phyloP scores from a whole-genome alignment of 495 filamentous ascomycete genomes.

The Talaromyces wortmannii region DNA sequence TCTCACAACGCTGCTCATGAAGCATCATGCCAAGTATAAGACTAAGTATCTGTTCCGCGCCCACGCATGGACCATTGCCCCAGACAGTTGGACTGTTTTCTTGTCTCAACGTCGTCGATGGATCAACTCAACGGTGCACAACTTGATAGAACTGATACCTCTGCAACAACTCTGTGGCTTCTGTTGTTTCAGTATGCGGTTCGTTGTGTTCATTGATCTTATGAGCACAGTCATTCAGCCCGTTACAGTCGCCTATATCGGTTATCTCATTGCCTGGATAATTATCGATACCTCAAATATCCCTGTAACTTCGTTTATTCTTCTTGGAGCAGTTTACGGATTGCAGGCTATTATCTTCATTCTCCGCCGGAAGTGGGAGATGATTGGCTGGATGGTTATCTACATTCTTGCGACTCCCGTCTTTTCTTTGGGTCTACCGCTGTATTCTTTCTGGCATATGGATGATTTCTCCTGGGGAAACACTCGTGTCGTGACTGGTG shows the following conservation, averaged over 20 bases:
- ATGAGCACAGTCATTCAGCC: slow-evolving; percentile 88
- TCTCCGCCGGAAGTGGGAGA: slow-evolving; percentile 92
- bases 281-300: slow-evolving; percentile 51
- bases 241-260: slow-evolving; percentile 85
- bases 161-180: slow-evolving; percentile 94
- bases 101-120: slow-evolving; percentile 96
- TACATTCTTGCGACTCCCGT: slow-evolving; percentile 90
- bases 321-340: slow-evolving; percentile 92
- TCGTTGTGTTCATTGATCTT: slow-evolving; percentile 92
- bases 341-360: slow-evolving; percentile 97
- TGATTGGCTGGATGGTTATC: slow-evolving; percentile 98
- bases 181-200: slow-evolving; percentile 99
- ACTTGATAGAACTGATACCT: slow-evolving; percentile 91
- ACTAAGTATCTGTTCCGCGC: slow-evolving; percentile 93
- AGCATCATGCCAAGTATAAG: slow-evolving; percentile 88
- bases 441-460: slow-evolving; percentile 99
- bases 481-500: slow-evolving; percentile 94
- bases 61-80: slow-evolving; percentile 93
- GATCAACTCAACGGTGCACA: slow-evolving; percentile 99
- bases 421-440: slow-evolving; percentile 82
- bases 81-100: slow-evolving; percentile 89
- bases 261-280: slow-evolving; percentile 78
- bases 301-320: slow-evolving; percentile 77
- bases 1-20: slow-evolving; percentile 89
- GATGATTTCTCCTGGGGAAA: slow-evolving; percentile 99